phyloP scores from a whole-genome alignment of 768 basidiomycete genomes.

The Mycena floridula region DNA sequence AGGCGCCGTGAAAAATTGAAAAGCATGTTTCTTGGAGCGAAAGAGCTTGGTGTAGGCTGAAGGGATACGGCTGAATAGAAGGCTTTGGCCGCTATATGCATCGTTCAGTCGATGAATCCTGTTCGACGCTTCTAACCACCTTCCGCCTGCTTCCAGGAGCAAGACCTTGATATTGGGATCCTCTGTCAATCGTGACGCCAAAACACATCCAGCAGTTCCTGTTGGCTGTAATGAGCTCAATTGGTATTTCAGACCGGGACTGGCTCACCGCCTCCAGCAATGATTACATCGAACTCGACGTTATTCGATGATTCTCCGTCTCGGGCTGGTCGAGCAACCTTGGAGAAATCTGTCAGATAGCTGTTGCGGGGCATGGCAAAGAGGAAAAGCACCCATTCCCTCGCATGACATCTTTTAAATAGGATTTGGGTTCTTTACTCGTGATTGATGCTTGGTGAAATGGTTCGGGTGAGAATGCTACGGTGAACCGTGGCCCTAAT shows the following conservation, averaged over 20 bases:
- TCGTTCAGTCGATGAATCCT: slow-evolving; percentile 1
- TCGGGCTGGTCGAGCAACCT: not conserved
- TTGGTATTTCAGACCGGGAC: not conserved
- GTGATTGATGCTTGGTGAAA: no score
- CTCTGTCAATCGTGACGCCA: slow-evolving; percentile 54
- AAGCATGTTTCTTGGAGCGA: slow-evolving; percentile 38
- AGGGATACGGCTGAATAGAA: slow-evolving; percentile 35
- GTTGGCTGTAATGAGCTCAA: not conserved
- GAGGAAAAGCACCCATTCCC: no score
- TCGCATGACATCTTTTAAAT: no score
- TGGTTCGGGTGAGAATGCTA: no score
- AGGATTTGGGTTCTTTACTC: no score
- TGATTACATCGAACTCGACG: slow-evolving; percentile 39
- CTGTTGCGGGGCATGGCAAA: no score
- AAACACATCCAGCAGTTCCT: slow-evolving; percentile 57
- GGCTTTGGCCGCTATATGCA: slow-evolving; percentile 32
- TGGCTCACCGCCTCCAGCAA: slow-evolving; percentile 46
- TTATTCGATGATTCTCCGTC: not conserved
- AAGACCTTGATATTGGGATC: slow-evolving; percentile 44
- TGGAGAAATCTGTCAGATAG: not conserved
- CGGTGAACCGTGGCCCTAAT: no score
- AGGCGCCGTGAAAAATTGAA: slow-evolving; percentile 46
- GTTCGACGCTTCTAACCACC: slow-evolving; percentile 26
- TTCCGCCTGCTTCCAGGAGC: slow-evolving; percentile 53
- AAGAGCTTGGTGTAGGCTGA: slow-evolving; percentile 34